phyloP scores from a whole-genome alignment of 345 rosid species.

The Boechera stricta region DNA sequence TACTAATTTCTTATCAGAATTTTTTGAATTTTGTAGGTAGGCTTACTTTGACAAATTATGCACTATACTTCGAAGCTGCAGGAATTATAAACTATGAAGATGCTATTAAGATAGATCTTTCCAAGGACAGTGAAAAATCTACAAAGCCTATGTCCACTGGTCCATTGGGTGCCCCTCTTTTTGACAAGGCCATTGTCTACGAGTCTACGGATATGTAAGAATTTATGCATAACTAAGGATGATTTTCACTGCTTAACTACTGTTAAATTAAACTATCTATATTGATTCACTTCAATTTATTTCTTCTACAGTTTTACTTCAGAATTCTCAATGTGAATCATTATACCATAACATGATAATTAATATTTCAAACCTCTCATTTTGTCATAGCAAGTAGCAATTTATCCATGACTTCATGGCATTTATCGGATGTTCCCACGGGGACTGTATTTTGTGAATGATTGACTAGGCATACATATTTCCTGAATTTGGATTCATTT shows the following conservation, averaged over 20 bases:
- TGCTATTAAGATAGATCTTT: constrained; percentile 85
- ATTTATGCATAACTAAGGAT: constrained; percentile 15
- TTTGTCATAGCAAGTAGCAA: no score
- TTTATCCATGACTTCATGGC: no score
- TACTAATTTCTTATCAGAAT: constrained; percentile 12
- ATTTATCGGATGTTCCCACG: no score
- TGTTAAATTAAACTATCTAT: neutral
- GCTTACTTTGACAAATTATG: constrained; percentile 88
- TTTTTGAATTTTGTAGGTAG: constrained; percentile 62
- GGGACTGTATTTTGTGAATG: no score
- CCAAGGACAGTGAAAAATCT: constrained; percentile 51
- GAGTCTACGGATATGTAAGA: constrained; percentile 84
- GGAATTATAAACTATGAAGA: constrained; percentile 73
- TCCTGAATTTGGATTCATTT: neutral
- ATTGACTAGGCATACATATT: no score
- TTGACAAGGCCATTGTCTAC: constrained; percentile 80
- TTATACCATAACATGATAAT: neutral
- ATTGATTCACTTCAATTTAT: neutral
- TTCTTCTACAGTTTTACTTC: neutral
- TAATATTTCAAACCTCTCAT: neutral
- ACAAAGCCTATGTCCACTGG: constrained; percentile 81
- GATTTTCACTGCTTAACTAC: neutral
- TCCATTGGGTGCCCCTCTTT: constrained; percentile 98
- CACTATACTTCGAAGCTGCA: constrained; percentile 91
- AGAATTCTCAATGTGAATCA: neutral